Evolutionary conservation across 768 basidiomycete species (phyloP), one percentile per base, ranked within the genome.

Genomic region (Termitomyces sp.): DNA sequence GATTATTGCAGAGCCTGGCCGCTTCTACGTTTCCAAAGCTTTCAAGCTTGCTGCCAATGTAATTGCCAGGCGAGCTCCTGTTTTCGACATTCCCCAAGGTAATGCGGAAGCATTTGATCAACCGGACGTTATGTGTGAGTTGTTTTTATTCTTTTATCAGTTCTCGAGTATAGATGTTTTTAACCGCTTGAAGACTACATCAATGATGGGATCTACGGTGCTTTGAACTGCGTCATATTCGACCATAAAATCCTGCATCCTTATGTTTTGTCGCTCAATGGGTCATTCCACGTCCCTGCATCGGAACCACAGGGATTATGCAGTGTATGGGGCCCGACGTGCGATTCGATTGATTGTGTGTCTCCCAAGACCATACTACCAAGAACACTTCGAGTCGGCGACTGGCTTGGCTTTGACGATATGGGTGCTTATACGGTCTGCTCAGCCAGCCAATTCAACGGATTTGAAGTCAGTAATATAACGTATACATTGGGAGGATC

Each of bases 361-460:
- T 88, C 80, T 68, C 78, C 80, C 64, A 79, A 74, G 58, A 79
- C 79, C 53, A 77, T 72, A 66, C 78, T 91, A 59, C 94, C 92
- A 2, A 73, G 73, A 27, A 80, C 80, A 1, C 79, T 98, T 55
- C 80, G 83, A 59, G 94, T 97, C 8, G 97, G 97, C 7, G 97
- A 99, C 71, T 99, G 97, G 97, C 82, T 99, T 20, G 91, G 89
- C 15, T 99, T 95, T 76, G 87, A 88, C 55, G 87, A 93, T 70
- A 98, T 99, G 97, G 97, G 97, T 22, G 97, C 97, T 34, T 99
- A 99, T 75, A 98, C 97, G 18, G 76, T 94, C 59, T 97, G 94
- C 69, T 96, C 97, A 0, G 94, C 97, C 54, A 94, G 91, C 73
- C 89, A 88, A 75, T 98, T 98, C 79, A 96, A 95, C 68, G 93